These are phyloP conservation scores for Acrodontium crateriforme DNA, from an alignment of 2,329 filamentous ascomycete species.

Conservation along the genomic window DNA sequence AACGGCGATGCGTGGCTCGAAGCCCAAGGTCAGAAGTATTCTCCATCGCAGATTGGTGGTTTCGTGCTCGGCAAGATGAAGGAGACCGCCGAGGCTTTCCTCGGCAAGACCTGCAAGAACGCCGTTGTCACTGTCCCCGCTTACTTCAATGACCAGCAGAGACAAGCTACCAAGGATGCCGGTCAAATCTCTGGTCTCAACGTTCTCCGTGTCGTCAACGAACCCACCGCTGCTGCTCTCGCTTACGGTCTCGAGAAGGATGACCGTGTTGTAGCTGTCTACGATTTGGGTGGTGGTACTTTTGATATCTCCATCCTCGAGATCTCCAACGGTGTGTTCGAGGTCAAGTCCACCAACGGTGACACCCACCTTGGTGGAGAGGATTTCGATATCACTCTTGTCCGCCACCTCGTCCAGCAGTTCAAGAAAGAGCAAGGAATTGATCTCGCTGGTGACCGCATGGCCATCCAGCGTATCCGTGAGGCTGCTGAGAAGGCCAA, in stretches of 20 bases:
- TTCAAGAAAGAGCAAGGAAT: conserved; percentile 95
- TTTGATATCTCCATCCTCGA: conserved; percentile 98
- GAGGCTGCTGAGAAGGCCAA: conserved; percentile 98
- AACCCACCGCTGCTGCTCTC: conserved; percentile 89
- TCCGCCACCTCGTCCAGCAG: conserved; percentile 82
- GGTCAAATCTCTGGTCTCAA: conserved; percentile 93
- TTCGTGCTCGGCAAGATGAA: conserved; percentile 98
- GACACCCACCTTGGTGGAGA: conserved; percentile 97
- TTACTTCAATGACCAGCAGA: conserved; percentile 98
- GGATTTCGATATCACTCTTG: conserved; percentile 90
- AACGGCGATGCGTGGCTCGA: conserved; percentile 96
- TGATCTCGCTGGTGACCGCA: conserved; percentile 81
- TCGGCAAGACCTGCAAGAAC: conserved; percentile 83
- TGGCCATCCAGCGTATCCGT: conserved; percentile 98
- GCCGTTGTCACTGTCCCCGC: conserved; percentile 93
- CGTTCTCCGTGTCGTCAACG: conserved; percentile 94
- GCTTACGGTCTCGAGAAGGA: conserved; percentile 96
- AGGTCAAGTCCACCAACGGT: conserved; percentile 98
- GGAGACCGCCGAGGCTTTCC: conserved; percentile 90
- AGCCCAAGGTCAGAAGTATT: conserved; percentile 89
- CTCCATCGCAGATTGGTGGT: conserved; percentile 93
- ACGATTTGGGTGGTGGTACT: conserved; percentile 95
- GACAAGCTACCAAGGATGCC: conserved; percentile 95
- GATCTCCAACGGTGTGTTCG: conserved; percentile 95
- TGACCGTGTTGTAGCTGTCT: conserved; percentile 83